phyloP scores from a whole-genome alignment of 148 eudicot genomes.

The Rhododendron henanense region DNA sequence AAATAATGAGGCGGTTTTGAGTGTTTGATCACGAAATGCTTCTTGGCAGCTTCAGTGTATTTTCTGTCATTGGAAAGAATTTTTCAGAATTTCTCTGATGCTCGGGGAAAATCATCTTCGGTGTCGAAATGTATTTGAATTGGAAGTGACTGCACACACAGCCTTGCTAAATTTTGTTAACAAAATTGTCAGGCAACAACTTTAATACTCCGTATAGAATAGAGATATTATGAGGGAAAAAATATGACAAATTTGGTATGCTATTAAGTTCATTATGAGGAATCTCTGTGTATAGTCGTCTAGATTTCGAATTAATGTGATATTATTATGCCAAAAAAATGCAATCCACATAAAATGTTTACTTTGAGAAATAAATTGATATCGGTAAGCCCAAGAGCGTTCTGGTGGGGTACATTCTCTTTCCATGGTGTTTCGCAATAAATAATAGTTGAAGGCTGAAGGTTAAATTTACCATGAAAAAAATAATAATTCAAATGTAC shows the following conservation, averaged over 20 bases:
- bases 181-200: background rate
- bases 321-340: background rate
- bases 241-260: background rate
- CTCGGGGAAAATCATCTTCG: no score
- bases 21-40: no score
- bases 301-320: background rate
- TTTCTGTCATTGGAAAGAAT: no score
- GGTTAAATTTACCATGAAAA: background rate
- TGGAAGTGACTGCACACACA: background rate
- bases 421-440: background rate
- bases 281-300: background rate
- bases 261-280: background rate
- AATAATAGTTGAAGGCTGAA: background rate
- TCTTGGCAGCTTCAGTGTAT: no score
- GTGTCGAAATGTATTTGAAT: background rate
- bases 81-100: no score
- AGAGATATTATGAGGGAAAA: background rate
- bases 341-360: background rate
- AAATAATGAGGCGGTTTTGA: no score
- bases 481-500: background rate
- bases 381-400: background rate
- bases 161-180: background rate
- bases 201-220: background rate
- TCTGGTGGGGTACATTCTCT: background rate
- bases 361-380: background rate